Percentiles rank a stretch among this genome's conserved stretches.
phyloP scores from a whole-genome alignment of 495 filamentous ascomycete genomes.

The Podospora sp. region DNA sequence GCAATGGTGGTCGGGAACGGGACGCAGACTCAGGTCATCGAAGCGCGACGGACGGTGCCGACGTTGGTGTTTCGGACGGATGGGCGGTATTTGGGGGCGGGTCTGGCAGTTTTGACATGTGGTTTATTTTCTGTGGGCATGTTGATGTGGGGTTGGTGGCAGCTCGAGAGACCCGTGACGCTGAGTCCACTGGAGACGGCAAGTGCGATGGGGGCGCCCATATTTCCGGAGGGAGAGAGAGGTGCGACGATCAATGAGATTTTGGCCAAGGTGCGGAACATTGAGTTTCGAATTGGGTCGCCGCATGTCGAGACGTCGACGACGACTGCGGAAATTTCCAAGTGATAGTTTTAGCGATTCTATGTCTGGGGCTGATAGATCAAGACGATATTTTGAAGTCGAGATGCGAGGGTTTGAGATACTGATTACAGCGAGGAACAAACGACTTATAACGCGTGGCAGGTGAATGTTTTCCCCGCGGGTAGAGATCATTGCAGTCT shows the following conservation, averaged over 20 bases:
- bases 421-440: no score
- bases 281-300: constrained; percentile 5
- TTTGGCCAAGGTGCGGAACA: neutral
- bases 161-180: constrained; percentile 8
- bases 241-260: constrained; percentile 5
- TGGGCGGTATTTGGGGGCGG: constrained; percentile 3
- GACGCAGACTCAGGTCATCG: neutral
- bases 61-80: neutral
- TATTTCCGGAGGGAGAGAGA: neutral
- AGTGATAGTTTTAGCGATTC: no score
- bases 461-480: no score
- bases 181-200: constrained; percentile 14
- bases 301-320: neutral
- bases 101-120: neutral
- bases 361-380: no score
- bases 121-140: neutral
- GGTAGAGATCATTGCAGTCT: no score
- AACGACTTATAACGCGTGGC: no score
- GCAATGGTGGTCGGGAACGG: neutral
- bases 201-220: neutral
- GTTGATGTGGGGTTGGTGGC: constrained; percentile 15
- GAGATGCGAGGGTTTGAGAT: no score
- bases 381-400: no score
- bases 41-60: neutral
- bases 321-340: neutral